phyloP scores from a whole-genome alignment of 352 stramenopile genomes.

The Pythium phragmiticola region DNA sequence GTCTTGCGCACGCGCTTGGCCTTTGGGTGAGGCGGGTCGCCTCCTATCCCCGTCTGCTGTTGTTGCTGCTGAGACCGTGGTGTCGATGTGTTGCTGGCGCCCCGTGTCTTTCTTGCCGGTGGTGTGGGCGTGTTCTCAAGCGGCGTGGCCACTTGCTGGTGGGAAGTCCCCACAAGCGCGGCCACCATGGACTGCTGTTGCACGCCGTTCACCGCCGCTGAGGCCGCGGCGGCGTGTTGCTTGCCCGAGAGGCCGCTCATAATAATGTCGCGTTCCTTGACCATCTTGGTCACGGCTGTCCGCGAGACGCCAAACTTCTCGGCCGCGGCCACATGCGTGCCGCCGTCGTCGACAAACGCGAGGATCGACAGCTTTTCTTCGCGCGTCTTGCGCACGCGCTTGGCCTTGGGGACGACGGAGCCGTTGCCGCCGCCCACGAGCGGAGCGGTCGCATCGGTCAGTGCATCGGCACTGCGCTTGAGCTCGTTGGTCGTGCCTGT shows the following conservation, averaged over 20 bases:
- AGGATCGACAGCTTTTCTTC: slow-evolving; percentile 85
- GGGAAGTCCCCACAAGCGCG: not conserved
- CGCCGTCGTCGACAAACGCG: slow-evolving; percentile 74
- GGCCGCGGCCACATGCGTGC: slow-evolving; percentile 68
- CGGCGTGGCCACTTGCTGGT: not conserved
- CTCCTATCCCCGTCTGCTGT: not conserved
- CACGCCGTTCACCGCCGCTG: not conserved
- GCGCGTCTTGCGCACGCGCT: slow-evolving; percentile 81
- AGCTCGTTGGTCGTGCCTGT: slow-evolving; percentile 5
- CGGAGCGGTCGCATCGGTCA: slow-evolving; percentile 9
- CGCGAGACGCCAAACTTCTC: slow-evolving; percentile 83
- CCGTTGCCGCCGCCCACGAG: not conserved
- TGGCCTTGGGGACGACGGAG: slow-evolving; percentile 27
- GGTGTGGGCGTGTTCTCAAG: not conserved
- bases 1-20: slow-evolving; percentile 79
- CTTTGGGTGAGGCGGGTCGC: slow-evolving; percentile 11
- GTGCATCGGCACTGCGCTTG: slow-evolving; percentile 11
- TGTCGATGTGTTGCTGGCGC: not conserved
- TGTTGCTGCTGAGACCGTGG: slow-evolving; percentile 2
- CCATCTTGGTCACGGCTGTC: slow-evolving; percentile 84
- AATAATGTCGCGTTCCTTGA: slow-evolving; percentile 80
- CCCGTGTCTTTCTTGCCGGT: slow-evolving; percentile 13
- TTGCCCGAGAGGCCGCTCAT: slow-evolving; percentile 24
- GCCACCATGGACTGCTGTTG: not conserved
- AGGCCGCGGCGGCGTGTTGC: slow-evolving; percentile 7